Evolutionary conservation across 2,329 filamentous ascomycete species (phyloP).

Genomic region (Sphaerulina musiva): DNA sequence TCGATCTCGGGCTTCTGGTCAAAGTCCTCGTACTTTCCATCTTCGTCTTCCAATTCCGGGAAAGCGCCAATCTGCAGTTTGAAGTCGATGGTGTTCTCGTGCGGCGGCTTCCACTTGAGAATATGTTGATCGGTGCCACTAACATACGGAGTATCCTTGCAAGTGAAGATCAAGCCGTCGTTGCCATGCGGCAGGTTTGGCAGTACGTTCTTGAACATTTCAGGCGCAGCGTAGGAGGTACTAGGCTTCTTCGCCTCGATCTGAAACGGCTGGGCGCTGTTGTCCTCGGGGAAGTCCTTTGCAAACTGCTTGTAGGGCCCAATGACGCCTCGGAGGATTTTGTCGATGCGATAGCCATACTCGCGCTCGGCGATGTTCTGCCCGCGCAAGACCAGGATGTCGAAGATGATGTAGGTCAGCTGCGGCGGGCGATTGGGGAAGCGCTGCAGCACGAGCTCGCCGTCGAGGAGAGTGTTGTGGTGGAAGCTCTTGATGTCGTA

Average conservation of each 20-base stretch:
- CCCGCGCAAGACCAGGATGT: constrained; percentile 77
- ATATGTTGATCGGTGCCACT: constrained; percentile 90
- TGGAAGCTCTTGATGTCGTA: constrained; percentile 58
- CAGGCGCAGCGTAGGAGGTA: constrained; percentile 77
- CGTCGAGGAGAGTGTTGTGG: constrained; percentile 75
- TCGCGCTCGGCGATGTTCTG: constrained; percentile 69
- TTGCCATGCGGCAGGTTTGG: constrained; percentile 84
- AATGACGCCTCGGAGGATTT: constrained; percentile 53
- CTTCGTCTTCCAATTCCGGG: constrained; percentile 62
- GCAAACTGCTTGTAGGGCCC: constrained; percentile 37
- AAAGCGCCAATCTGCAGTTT: constrained; percentile 68
- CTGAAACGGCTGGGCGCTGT: constrained; percentile 65
- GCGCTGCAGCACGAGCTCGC: constrained; percentile 79
- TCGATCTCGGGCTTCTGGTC: constrained; percentile 68
- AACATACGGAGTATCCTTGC: constrained; percentile 75
- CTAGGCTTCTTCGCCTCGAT: constrained; percentile 87
- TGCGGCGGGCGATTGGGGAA: constrained; percentile 61
- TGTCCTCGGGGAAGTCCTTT: constrained; percentile 61
- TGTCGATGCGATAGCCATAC: constrained; percentile 81
- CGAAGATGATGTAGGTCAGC: constrained; percentile 85
- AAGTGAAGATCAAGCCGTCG: constrained; percentile 97
- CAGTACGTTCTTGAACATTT: constrained; percentile 85
- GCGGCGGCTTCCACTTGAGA: constrained; percentile 93
- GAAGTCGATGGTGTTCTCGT: constrained; percentile 95
- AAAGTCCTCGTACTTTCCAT: constrained; percentile 65